phyloP scores from a whole-genome alignment of 2,329 filamentous ascomycete genomes.

The Colletotrichum destructivum region DNA sequence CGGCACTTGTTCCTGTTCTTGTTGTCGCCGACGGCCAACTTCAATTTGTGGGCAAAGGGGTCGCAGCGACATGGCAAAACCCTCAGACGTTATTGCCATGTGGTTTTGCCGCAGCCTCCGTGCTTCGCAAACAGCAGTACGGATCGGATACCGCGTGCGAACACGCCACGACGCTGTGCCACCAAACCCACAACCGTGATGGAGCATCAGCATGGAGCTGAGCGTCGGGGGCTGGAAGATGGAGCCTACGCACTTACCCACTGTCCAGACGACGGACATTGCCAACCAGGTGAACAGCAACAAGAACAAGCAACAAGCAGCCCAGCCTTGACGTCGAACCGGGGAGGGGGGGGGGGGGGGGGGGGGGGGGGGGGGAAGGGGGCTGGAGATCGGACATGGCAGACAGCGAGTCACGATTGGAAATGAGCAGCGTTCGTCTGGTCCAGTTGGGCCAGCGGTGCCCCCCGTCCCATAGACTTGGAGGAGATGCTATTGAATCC shows the following conservation, averaged over 20 bases:
- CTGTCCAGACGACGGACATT: slow-evolving; percentile 1
- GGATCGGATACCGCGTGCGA: no score
- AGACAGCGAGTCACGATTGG: slow-evolving; percentile 38
- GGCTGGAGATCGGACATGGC: slow-evolving; percentile 30
- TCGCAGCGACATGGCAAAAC: slow-evolving; percentile 11
- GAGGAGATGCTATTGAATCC: slow-evolving; percentile 15
- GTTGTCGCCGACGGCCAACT: slow-evolving; percentile 2
- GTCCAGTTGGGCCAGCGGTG: slow-evolving; percentile 23
- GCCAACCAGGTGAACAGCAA: slow-evolving; percentile 7
- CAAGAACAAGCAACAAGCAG: slow-evolving; percentile 15
- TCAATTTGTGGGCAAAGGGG: slow-evolving; percentile 12
- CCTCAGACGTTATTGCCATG: slow-evolving; percentile 40
- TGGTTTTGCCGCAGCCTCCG: slow-evolving; percentile 21
- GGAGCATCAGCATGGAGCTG: not conserved
- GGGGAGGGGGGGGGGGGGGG: no score
- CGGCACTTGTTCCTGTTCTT: not conserved
- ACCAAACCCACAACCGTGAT: slow-evolving; percentile 19
- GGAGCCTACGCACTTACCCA: not conserved
- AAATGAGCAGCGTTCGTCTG: slow-evolving; percentile 41
- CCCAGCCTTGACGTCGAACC: slow-evolving; percentile 6
- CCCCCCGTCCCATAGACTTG: not conserved
- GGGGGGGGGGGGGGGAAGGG: slow-evolving; percentile 9
- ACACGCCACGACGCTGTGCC: slow-evolving; percentile 34
- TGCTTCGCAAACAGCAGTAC: slow-evolving; percentile 18
- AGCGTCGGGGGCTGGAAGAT: slow-evolving; percentile 7